Conservation (phyloP, 2,329 filamentous ascomycete genomes). For the Stachybotrys elegans region DNA sequence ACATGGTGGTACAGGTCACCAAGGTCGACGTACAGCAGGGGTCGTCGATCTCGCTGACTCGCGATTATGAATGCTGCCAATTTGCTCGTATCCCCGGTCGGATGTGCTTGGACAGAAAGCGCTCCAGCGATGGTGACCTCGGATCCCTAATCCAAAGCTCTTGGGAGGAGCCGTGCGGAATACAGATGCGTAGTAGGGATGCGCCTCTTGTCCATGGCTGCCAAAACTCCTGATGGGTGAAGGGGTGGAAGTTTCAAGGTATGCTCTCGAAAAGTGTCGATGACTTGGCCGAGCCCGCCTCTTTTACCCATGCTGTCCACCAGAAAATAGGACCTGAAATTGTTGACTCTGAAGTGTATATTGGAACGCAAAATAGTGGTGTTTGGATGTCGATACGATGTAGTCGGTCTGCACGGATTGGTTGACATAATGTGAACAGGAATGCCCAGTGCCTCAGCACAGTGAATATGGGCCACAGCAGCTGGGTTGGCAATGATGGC, state of each 20-base stretch:
- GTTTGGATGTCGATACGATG: constrained; percentile 71
- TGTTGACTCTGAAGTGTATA: constrained; percentile 67
- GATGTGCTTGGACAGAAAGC: too few species aligned
- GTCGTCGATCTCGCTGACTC: too few species aligned
- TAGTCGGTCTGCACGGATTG: constrained; percentile 72
- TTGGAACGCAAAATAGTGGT: constrained; percentile 71
- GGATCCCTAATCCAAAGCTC: constrained; percentile 62
- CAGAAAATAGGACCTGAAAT: constrained; percentile 75
- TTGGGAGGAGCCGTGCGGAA: constrained; percentile 61
- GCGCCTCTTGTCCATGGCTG: constrained; percentile 65
- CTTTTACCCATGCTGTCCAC: constrained; percentile 92
- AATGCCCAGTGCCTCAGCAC: constrained; percentile 71
- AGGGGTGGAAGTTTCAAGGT: constrained; percentile 69
- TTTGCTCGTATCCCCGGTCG: too few species aligned
- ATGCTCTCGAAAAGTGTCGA: constrained; percentile 68
- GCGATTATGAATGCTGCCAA: too few species aligned
- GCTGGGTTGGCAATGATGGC: constrained; percentile 84
- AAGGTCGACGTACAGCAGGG: too few species aligned
- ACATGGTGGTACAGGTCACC: too few species aligned
- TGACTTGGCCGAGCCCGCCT: constrained; percentile 72
- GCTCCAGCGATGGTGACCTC: constrained; percentile 72
- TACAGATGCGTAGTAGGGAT: constrained; percentile 73
- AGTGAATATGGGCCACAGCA: constrained; percentile 73
- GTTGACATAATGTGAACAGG: constrained; percentile 87
- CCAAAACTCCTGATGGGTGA: constrained; percentile 72